Base-by-base conservation (phyloP, 1,284 basidiomycete species). In the Sporisorium graminicola region DNA sequence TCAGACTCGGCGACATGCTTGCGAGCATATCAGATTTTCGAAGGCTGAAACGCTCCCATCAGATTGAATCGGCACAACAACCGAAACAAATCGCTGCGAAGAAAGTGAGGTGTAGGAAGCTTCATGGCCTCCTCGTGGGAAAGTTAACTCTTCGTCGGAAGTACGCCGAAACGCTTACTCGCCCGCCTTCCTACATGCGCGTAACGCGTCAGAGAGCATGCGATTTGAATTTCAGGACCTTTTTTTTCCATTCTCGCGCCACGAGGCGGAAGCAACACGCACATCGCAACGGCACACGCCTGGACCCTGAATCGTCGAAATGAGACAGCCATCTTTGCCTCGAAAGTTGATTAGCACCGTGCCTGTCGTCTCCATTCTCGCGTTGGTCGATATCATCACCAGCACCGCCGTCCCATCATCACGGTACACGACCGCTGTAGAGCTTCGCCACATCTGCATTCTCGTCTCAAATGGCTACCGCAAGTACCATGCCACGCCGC, bases 301-400 rank as follows among this genome's bases (percentile, higher is more conserved):
- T 66, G 64, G 64, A 66, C 64, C 64, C 64, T 66, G 31, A 37
- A 46, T 35, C 9, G 27, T 44, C 40, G 33, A 55, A 55, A 31
- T 20, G 18, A 20, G 27, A 29, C 29, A 29, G 37, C 27, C 29
- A 27, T 26, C 27, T 29, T 49, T 18, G 18, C 16, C 29, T 7
- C 14, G 46, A 47, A 47, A 49, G 37, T 49, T 29, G 27, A 31
- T 18, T 4, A 27, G 18, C 29, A 9, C 27, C 18, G 29, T 31
- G 18, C 27, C 49, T 29, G 16, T 50, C 49, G 9, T 31, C 49
- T 50, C 49, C 47, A 31, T 9, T 3, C 29, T 33, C 49, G 6
- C 33, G 12, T 43, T 10, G n/a, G n/a, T n/a, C n/a, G n/a, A n/a
- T 43, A 3, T 52, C 33, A 7, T 35, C 20, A 37, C 13, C 31